Evolutionary conservation across 345 rosid species (phyloP).

Genomic region (Camelina hispida): DNA sequence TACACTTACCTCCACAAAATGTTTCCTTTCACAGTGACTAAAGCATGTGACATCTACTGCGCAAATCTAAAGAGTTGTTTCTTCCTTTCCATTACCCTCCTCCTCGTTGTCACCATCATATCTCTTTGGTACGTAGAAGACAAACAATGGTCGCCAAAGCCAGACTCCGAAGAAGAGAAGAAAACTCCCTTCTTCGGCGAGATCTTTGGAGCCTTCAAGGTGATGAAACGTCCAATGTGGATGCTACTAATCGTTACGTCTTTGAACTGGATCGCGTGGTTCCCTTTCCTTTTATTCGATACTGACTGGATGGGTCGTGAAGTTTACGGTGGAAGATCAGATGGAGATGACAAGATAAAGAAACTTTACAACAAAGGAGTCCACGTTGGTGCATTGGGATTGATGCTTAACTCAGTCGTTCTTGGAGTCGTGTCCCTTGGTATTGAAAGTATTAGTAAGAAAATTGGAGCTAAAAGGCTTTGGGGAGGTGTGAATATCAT

Average conservation of each 20-base stretch:
- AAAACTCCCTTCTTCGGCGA: constrained; percentile 44
- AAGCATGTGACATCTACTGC: constrained; percentile 72
- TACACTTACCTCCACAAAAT: constrained; percentile 56
- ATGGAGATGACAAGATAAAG: constrained; percentile 34
- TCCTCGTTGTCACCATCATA: constrained; percentile 41
- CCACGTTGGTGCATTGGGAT: constrained; percentile 70
- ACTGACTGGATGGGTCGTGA: constrained; percentile 94
- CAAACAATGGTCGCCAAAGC: constrained; percentile 38
- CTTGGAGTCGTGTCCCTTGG: constrained; percentile 60
- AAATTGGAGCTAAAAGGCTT: constrained; percentile 53
- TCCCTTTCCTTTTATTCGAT: constrained; percentile 76
- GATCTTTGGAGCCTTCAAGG: constrained; percentile 52
- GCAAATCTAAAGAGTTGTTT: constrained; percentile 85
- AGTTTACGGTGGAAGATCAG: constrained; percentile 70
- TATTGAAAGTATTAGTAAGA: constrained; percentile 47
- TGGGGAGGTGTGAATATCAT: constrained; percentile 74
- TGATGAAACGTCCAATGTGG: constrained; percentile 68
- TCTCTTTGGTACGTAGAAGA: constrained; percentile 57
- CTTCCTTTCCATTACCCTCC: constrained; percentile 60
- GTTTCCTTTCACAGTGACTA: constrained; percentile 66
- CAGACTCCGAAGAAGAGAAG: not conserved
- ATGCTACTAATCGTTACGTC: constrained; percentile 63
- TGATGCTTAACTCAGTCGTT: constrained; percentile 70
- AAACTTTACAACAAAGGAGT: constrained; percentile 63
- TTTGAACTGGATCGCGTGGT: constrained; percentile 81